Percentiles rank a stretch among this genome's conserved stretches.
phyloP scores from a whole-genome alignment of 73 alveolate species.

The Tetrahymena thermophila region DNA sequence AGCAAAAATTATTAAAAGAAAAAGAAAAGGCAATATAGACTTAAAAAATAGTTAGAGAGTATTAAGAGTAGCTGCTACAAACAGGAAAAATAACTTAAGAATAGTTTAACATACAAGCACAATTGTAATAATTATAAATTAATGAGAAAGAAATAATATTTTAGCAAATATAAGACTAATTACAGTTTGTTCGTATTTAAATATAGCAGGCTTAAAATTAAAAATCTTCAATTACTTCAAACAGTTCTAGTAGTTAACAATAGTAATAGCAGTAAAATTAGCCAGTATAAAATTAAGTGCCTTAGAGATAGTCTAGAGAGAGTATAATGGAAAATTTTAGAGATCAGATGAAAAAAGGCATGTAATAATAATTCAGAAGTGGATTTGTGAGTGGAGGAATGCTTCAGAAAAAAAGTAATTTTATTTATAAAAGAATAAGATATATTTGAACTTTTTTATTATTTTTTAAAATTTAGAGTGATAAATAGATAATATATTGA shows the following conservation, averaged over 20 bases:
- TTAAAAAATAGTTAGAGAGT: neutral
- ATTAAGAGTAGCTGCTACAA: neutral
- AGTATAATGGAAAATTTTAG: neutral
- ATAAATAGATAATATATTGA: too few relatives aligned
- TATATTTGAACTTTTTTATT: neutral
- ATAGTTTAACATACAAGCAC: neutral
- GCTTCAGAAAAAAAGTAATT: neutral
- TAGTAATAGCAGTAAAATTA: neutral
- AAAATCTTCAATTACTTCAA: neutral
- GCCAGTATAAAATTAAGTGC: neutral
- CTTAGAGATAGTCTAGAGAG: neutral
- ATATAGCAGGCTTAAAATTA: neutral
- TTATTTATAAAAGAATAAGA: neutral
- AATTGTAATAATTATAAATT: neutral
- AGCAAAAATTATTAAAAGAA: neutral
- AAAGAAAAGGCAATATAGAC: neutral
- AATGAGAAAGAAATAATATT: neutral
- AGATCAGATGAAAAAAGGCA: neutral
- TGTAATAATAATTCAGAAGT: neutral
- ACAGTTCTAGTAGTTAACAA: neutral
- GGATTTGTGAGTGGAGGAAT: neutral
- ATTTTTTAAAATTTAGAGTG: neutral
- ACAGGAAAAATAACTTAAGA: neutral
- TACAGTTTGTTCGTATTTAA: neutral
- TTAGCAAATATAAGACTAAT: neutral